Evolutionary conservation across 805 yeast species (phyloP), one percentile per base, ranked within the genome.

Genomic region (Wickerhamiella alocasiicola): DNA sequence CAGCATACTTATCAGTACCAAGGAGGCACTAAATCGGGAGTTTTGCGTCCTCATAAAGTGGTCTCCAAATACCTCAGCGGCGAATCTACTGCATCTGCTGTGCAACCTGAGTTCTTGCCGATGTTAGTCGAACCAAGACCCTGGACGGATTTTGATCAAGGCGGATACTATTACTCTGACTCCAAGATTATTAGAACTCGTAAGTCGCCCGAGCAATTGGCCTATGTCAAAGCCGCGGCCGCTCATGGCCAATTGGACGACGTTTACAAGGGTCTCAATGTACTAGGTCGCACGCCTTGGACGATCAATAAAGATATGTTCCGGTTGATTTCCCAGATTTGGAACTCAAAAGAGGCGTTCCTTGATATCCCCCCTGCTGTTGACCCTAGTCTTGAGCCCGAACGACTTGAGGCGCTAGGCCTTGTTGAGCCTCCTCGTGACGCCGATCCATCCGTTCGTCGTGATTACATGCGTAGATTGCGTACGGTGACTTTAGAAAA

Each of bases 121-220:
- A 91, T 91, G 98, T 66, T 91, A 36, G 79, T 81, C 6, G 73
- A 75, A 46, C 98, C 98, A n/a, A 66, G 76, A 42, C 83, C 84
- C 4, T 91, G 98, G 98, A 70, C 75, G 0, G 63, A 74, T 9
- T 77, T 78, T 71, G 76, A 78, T 53, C 71, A 72, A 42, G 98
- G 98, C 49, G 98, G 96, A 0, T 87, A 83, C 53, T 65, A 72
- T 44, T 77, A 75, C 53, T 67, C 80, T 11, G 74, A 71, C 46
- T 68, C 74, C 13, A 61, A 68, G 3, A 63, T 91, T 29, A 72
- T 91, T 50, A 71, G 97, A 56, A 72, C 83, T 12, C 81, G 73
- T 52, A 87, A 81, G 51, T 74, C 93, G 1, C 83, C 91, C 1
- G 98, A 91, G 59, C 95, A 91, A 48, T 59, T 70, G 19, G 95